These are phyloP conservation scores for Coemansia sp. DNA, from an alignment of 192 early-diverging fungal genomes.

Conservation along the genomic window DNA sequence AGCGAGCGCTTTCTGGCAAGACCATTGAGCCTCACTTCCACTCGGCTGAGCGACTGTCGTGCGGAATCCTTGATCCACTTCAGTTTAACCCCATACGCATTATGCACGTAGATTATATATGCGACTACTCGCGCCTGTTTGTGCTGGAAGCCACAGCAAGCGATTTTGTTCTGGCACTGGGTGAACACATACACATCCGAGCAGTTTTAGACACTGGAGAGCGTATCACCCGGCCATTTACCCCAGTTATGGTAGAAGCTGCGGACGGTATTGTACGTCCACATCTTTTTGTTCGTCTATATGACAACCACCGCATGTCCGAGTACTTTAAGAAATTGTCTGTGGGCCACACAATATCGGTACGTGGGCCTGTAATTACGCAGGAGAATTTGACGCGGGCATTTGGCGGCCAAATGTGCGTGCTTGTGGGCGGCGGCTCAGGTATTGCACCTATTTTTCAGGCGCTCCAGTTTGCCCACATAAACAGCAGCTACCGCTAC, in stretches of 20 bases:
- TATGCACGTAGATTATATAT: slow-evolving; percentile 10
- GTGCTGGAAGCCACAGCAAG: slow-evolving; percentile 36
- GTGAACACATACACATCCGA: slow-evolving; percentile 45
- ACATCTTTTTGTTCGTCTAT: slow-evolving; percentile 38
- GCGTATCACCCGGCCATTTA: slow-evolving; percentile 28
- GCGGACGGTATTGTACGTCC: slow-evolving; percentile 29
- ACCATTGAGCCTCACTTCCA: not conserved
- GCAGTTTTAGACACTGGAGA: not conserved
- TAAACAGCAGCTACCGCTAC: slow-evolving; percentile 18
- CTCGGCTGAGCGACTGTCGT: not conserved
- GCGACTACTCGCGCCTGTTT: slow-evolving; percentile 15
- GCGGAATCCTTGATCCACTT: slow-evolving; percentile 28
- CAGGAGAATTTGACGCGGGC: slow-evolving; percentile 21
- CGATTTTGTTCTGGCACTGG: slow-evolving; percentile 25
- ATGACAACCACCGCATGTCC: slow-evolving; percentile 17
- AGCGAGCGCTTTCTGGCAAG: slow-evolving; percentile 12
- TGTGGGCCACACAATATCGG: not conserved
- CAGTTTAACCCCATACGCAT: slow-evolving; percentile 19
- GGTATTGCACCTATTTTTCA: slow-evolving; percentile 48
- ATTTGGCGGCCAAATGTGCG: slow-evolving; percentile 2
- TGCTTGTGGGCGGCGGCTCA: slow-evolving; percentile 39
- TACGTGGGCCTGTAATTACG: slow-evolving; percentile 31
- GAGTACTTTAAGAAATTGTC: slow-evolving; percentile 3
- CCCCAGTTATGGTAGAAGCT: slow-evolving; percentile 38
- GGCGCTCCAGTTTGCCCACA: slow-evolving; percentile 31